Evolutionary conservation across 129 eudicot genomes (phyloP).

Genomic region (Deinandra increscens): DNA sequence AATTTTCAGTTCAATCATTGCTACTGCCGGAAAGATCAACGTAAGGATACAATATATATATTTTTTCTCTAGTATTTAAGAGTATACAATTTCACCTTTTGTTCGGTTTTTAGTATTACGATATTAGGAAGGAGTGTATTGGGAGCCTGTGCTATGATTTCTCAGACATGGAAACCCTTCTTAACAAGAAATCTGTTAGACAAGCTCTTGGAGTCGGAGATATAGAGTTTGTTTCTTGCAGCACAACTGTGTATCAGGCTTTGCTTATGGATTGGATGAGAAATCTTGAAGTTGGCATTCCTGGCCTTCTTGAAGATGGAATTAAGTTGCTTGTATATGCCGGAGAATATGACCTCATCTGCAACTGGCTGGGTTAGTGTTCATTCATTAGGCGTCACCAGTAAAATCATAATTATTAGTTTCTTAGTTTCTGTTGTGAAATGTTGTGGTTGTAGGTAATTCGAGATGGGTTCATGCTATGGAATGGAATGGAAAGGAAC

Average conservation of each 20-base stretch:
- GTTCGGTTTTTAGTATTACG: slow-evolving; percentile 54
- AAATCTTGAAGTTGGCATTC: slow-evolving; percentile 76
- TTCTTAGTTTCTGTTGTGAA: not conserved
- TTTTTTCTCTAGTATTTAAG: not conserved
- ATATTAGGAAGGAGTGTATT: slow-evolving; percentile 62
- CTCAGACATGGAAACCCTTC: slow-evolving; percentile 65
- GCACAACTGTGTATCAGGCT: slow-evolving; percentile 59
- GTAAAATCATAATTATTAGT: not conserved
- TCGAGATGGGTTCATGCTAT: slow-evolving; percentile 83
- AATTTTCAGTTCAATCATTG: slow-evolving; percentile 47
- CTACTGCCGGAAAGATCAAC: slow-evolving; percentile 40
- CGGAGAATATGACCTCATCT: slow-evolving; percentile 77
- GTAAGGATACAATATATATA: slow-evolving; percentile 38
- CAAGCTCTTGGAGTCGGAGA: slow-evolving; percentile 71
- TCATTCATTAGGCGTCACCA: not conserved
- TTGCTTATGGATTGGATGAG: slow-evolving; percentile 77
- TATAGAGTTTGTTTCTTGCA: slow-evolving; percentile 74
- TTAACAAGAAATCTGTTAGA: slow-evolving; percentile 46
- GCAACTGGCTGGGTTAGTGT: slow-evolving; percentile 86
- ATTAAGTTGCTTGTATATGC: slow-evolving; percentile 67
- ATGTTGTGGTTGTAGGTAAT: slow-evolving; percentile 43
- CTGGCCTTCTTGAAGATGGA: slow-evolving; percentile 70
- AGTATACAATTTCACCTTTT: not conserved
- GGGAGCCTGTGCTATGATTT: slow-evolving; percentile 75
- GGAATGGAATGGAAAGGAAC: slow-evolving; percentile 82